Base-by-base conservation (phyloP, 202 grass and related monocot species). In the Setaria italica region DNA sequence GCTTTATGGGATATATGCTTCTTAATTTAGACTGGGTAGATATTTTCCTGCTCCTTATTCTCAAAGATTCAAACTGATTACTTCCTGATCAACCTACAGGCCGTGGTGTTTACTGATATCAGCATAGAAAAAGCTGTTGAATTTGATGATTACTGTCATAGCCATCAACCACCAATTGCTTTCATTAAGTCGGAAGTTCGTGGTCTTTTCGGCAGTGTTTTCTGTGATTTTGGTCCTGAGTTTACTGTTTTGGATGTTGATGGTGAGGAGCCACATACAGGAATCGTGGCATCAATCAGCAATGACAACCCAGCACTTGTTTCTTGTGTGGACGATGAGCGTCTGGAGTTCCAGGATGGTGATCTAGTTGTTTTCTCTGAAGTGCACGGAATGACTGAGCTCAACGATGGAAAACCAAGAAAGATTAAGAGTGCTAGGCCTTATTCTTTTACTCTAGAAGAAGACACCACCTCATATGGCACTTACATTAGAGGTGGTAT, bases 301-400 rank as follows among this genome's bases (percentile, higher is more conserved):
- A 97, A 97, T 69, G 92, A 94, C 65, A 97, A 90, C 80, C 85
- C 88, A 10, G 90, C 95, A 77, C 87, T 97, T 86, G 90, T 97
- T 33, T 89, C 95, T 19, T 97, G 90, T 80, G 92, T 97, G 78
- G 95, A 97, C 85, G 95, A 97, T 85, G 95, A 97, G 67, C 87
- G 95, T 53, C 64, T 97, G 20, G 92, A 91, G 78, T 95, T 97
- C 85, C 95, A 97, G 87, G 95, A 94, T 86, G 86, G 90, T 33
- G 90, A 97, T 91, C 84, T 95, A 50, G 90, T 97, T 82, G 76
- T 95, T 84, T 95, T 97, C 72, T 97, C 95, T 85, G 95, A 97
- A 87, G 73, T 97, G 13, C 87, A 91, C 13, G 96, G 96, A 62
- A 99, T 99, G 96, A 87, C 81, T 57, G 91, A 99, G 50, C 84